phyloP scores from a whole-genome alignment of 2,329 filamentous ascomycete species.

The Emergomyces pasteurianus region DNA sequence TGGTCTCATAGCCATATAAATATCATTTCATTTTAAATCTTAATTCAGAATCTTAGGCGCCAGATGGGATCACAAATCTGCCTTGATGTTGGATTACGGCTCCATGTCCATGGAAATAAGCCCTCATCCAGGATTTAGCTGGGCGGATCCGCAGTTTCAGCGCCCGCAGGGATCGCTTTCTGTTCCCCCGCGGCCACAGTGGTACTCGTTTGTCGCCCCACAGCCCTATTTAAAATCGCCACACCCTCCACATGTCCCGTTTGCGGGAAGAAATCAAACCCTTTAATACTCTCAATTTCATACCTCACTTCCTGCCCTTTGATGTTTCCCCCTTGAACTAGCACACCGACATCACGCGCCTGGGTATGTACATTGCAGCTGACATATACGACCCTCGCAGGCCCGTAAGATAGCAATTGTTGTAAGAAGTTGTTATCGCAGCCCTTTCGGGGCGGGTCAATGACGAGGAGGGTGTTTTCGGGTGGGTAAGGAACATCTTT shows the following conservation, averaged over 20 bases:
- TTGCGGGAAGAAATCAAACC: conserved; percentile 97
- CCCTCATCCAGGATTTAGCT: background rate
- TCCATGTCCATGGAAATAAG: background rate
- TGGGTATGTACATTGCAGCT: conserved; percentile 98
- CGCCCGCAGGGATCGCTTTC: background rate
- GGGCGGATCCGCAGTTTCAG: background rate
- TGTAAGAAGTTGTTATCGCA: conserved; percentile 74
- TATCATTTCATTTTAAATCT: background rate
- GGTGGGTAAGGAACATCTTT: conserved; percentile 59
- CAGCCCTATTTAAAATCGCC: conserved; percentile 41
- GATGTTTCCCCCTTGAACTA: conserved; percentile 54
- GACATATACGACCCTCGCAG: conserved; percentile 77
- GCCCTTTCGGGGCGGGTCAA: conserved; percentile 93
- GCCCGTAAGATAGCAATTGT: conserved; percentile 68
- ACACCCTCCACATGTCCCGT: conserved; percentile 57
- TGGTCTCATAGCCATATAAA: background rate
- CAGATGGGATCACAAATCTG: background rate
- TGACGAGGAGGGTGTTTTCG: conserved; percentile 79
- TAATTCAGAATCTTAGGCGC: background rate
- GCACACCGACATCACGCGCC: conserved; percentile 77
- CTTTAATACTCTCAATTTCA: conserved; percentile 77
- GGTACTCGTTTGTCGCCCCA: background rate
- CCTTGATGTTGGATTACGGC: background rate
- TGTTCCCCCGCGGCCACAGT: background rate
- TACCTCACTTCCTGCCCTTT: conserved; percentile 43